These are phyloP conservation scores for Xylariaceae sp. DNA, from an alignment of 2,329 filamentous ascomycete species.

Conservation along the genomic window DNA sequence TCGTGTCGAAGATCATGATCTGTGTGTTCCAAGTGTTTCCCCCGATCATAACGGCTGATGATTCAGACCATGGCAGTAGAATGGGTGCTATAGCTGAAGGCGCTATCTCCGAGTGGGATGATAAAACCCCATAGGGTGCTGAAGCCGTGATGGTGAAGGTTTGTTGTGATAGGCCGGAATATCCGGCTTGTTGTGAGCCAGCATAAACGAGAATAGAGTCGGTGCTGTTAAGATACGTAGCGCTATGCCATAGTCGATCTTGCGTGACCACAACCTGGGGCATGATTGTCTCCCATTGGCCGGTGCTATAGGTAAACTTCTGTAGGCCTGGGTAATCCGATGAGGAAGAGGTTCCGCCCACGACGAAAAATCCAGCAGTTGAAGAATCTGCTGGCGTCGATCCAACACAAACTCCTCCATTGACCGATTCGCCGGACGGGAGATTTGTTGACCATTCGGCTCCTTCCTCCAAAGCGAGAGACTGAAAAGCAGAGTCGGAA, in stretches of 20 bases:
- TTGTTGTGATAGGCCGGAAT: conserved; percentile 57
- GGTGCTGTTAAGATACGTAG: conserved; percentile 66
- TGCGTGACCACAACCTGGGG: conserved; percentile 51
- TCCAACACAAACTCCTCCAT: conserved; percentile 73
- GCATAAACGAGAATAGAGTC: conserved; percentile 77
- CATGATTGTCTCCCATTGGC: conserved; percentile 48
- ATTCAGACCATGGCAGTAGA: conserved; percentile 69
- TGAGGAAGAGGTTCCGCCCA: conserved; percentile 64
- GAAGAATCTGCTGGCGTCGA: conserved; percentile 56
- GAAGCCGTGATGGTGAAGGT: conserved; percentile 70
- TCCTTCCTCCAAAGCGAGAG: conserved; percentile 63
- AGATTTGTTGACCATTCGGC: conserved; percentile 65
- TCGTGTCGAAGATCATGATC: conserved; percentile 67
- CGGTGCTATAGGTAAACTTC: conserved; percentile 53
- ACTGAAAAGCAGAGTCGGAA: conserved; percentile 70
- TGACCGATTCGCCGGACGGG: conserved; percentile 63
- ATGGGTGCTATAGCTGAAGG: conserved; percentile 65
- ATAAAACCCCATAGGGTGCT: conserved; percentile 59
- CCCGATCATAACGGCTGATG: conserved; percentile 69
- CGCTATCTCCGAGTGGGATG: conserved; percentile 53
- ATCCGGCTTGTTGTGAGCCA: conserved; percentile 64
- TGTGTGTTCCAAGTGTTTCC: conserved; percentile 62
- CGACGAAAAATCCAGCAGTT: conserved; percentile 67
- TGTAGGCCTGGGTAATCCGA: conserved; percentile 71
- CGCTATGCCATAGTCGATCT: conserved; percentile 70